A percentile compares a stretch with the other conserved stretches of the same genome.
Conservation (phyloP, 768 basidiomycete species). For the Lactarius akahatsu region DNA sequence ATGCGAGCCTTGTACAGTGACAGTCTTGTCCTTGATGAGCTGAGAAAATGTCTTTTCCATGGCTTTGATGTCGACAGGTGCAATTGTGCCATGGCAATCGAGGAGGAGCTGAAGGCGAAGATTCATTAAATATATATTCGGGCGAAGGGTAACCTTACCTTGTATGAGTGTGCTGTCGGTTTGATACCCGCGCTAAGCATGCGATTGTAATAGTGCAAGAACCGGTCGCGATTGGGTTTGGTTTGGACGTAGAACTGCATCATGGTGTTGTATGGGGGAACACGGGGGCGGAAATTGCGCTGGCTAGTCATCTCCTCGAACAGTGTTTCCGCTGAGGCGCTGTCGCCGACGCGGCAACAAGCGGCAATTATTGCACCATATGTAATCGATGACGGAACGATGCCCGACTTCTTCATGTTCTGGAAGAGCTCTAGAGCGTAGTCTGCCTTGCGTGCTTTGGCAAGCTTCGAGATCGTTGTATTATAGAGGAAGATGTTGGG, state of each 20-base stretch:
- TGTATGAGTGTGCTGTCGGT: constrained; percentile 93
- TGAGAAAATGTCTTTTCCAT: constrained; percentile 71
- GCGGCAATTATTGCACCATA: constrained; percentile 94
- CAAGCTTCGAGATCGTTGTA: constrained; percentile 94
- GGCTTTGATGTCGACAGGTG: constrained; percentile 69
- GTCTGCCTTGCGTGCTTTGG: constrained; percentile 92
- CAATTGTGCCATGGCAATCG: constrained; percentile 83
- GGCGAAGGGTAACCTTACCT: constrained; percentile 48
- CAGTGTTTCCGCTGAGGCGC: constrained; percentile 71
- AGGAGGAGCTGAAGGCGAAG: constrained; percentile 62
- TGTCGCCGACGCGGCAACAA: constrained; percentile 91
- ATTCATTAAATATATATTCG: constrained; percentile 20
- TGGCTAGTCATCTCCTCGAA: constrained; percentile 82
- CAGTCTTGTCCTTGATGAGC: constrained; percentile 48
- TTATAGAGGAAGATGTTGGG: constrained; percentile 93
- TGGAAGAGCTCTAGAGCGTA: constrained; percentile 84
- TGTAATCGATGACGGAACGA: constrained; percentile 80
- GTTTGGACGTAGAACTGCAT: constrained; percentile 94
- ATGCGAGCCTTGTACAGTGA: constrained; percentile 58
- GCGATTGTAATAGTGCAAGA: constrained; percentile 70
- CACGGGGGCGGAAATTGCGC: constrained; percentile 77
- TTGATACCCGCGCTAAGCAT: constrained; percentile 58
- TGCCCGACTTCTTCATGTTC: constrained; percentile 67
- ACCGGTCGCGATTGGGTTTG: constrained; percentile 80
- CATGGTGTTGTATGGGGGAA: constrained; percentile 98